Base-by-base conservation (phyloP, 345 rosid genomes). In the Arabis alpina region DNA sequence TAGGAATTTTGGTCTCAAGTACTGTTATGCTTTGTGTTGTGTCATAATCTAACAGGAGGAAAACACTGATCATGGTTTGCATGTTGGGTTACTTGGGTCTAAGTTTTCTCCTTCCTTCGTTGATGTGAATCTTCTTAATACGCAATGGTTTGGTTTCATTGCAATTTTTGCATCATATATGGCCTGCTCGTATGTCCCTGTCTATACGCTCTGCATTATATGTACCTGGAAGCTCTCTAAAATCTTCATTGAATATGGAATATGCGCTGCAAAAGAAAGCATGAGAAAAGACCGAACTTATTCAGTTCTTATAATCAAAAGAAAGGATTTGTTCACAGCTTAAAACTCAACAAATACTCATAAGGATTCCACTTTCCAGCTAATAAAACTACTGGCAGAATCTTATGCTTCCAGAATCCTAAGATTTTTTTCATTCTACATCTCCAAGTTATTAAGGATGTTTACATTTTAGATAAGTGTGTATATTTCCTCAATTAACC, bases 181-280 rank as follows among this genome's bases (percentile, higher is more conserved):
- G 96, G 75, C 96, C 98, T 15, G 92, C 80, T 48, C 96, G 81
- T 55, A 89, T 70, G 77, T 89, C 89, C 76, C 93, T 79, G 57
- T 89, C 96, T 51, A 92, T 79, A 41, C 85, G 86, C 60, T 92
- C 94, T 47, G 96, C 98, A 54, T 89, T 92, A 25, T 87, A 84
- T 58, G 96, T 92, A 48, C 98, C 96, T 0, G 96, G 94, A 77
- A 92, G 94, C 90, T 89, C 98, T 83, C 92, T 85, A 54, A 92
- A 92, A 77, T 85, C 96, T 66, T 89, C 92, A 39, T 87, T 89
- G 84, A 89, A 92, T 77, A 92, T 92, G 15, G 92, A 92, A 81
- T 92, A 89, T 32, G 98, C 98, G 28, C 96, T 85, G 89, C 76
- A 0, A 51, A 50, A 61, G 40, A 45, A 61, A 68, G 28, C 40